phyloP scores from a whole-genome alignment of 306 rosid genomes.

The Canavalia ensiformis region DNA sequence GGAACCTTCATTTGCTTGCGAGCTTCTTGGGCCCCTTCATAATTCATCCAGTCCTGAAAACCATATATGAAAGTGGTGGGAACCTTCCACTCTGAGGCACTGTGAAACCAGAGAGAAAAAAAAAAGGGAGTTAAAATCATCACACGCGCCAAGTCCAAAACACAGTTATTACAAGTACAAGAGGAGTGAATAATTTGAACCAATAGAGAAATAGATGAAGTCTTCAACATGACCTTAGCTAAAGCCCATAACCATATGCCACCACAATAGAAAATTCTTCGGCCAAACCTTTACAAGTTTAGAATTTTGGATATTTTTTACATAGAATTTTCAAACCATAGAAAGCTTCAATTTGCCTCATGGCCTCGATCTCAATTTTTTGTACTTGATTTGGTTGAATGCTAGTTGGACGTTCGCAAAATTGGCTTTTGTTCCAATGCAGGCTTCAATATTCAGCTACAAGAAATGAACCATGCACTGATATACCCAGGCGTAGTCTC shows the following conservation, averaged over 20 bases:
- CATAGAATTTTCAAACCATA: slow-evolving; percentile 19
- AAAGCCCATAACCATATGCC: not conserved
- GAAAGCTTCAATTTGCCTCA: slow-evolving; percentile 6
- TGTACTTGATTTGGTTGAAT: not conserved
- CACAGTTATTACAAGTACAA: not conserved
- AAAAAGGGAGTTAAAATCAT: slow-evolving; percentile 28
- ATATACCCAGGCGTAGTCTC: not conserved
- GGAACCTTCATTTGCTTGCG: slow-evolving; percentile 89
- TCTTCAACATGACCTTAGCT: slow-evolving; percentile 2
- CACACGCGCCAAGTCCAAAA: not conserved
- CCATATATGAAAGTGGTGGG: slow-evolving; percentile 97
- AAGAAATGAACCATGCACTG: slow-evolving; percentile 28
- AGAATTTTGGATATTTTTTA: not conserved
- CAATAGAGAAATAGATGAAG: not conserved
- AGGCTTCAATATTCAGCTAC: slow-evolving; percentile 26
- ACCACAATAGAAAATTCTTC: slow-evolving; percentile 8
- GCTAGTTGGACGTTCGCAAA: slow-evolving; percentile 18
- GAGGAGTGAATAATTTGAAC: slow-evolving; percentile 18
- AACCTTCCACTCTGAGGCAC: slow-evolving; percentile 94
- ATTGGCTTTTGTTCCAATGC: slow-evolving; percentile 2
- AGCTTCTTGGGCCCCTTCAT: slow-evolving; percentile 93
- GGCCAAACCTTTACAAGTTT: slow-evolving; percentile 4
- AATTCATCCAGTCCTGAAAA: slow-evolving; percentile 87
- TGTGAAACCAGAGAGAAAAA: slow-evolving; percentile 47
- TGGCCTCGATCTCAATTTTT: not conserved